Percentiles rank a stretch among this genome's conserved stretches.
Conservation (phyloP, 768 basidiomycete genomes). For the Tulasnella sp. region DNA sequence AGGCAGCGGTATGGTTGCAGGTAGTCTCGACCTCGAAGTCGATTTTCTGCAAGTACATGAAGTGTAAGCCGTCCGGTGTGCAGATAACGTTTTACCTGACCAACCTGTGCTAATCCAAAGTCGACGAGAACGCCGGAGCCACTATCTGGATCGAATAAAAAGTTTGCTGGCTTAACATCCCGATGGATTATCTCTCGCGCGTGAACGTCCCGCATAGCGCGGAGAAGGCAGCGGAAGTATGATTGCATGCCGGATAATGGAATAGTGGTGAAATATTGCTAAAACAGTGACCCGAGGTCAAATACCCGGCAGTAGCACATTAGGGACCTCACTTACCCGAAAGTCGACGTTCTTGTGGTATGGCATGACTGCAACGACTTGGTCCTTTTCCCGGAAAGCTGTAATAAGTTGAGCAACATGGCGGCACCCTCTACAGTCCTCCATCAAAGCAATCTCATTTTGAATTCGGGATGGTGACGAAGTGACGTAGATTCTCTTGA, state of each 20-base stretch:
- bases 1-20: constrained; percentile 77
- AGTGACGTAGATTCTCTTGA: constrained; percentile 97
- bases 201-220: constrained; percentile 85
- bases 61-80: constrained; percentile 45
- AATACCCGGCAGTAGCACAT: neutral
- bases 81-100: constrained; percentile 36
- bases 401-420: constrained; percentile 93
- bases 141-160: constrained; percentile 82
- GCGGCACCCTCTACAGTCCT: constrained; percentile 75
- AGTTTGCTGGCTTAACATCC: constrained; percentile 97
- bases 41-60: constrained; percentile 18
- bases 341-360: constrained; percentile 92
- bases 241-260: constrained; percentile 72
- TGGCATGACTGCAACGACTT: constrained; percentile 91
- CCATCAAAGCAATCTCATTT: constrained; percentile 90
- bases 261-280: constrained; percentile 71
- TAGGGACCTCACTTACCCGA: constrained; percentile 55
- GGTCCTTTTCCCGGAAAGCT: constrained; percentile 85
- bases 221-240: constrained; percentile 89
- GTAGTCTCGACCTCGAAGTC: constrained; percentile 27
- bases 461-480: constrained; percentile 87
- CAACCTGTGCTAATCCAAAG: constrained; percentile 91
- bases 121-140: constrained; percentile 86
- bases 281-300: constrained; percentile 21
- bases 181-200: constrained; percentile 85